Evolutionary conservation across 1,284 basidiomycete species (phyloP).

Genomic region (Boletus albobrunnescens): DNA sequence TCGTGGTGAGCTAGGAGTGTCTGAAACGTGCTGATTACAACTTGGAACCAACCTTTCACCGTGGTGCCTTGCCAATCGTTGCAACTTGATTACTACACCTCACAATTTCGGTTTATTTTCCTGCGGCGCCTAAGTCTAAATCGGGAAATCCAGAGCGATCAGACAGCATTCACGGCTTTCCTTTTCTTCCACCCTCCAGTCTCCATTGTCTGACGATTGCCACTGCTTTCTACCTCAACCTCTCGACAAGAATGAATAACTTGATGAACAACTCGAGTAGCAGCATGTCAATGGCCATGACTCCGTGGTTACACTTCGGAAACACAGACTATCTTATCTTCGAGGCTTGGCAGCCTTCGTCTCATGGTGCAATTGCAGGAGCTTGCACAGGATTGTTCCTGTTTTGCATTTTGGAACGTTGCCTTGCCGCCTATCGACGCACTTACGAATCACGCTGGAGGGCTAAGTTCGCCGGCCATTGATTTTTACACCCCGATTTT

Average conservation of each 20-base stretch:
- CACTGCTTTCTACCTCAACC: not conserved
- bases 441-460: constrained; percentile 56
- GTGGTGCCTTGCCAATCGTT: not conserved
- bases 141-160: not conserved
- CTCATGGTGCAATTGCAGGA: constrained; percentile 64
- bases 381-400: constrained; percentile 69
- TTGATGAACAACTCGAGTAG: constrained; percentile 9
- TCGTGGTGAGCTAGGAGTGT: constrained; percentile 2
- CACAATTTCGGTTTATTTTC: not conserved
- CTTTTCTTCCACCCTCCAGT: not conserved
- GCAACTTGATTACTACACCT: not conserved
- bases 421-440: constrained; percentile 53
- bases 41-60: not conserved
- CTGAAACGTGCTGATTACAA: not conserved
- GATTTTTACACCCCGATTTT: not conserved
- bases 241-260: not conserved
- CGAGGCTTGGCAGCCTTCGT: constrained; percentile 61
- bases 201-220: not conserved
- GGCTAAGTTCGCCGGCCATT: constrained; percentile 43
- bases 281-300: constrained; percentile 38
- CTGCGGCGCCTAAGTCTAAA: constrained; percentile 2
- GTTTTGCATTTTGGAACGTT: constrained; percentile 66
- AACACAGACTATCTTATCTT: constrained; percentile 65
- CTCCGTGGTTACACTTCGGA: constrained; percentile 62
- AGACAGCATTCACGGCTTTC: not conserved